These are phyloP conservation scores for Fusarium oxysporum DNA, from an alignment of 2,329 filamentous ascomycete species.

Conservation along the genomic window DNA sequence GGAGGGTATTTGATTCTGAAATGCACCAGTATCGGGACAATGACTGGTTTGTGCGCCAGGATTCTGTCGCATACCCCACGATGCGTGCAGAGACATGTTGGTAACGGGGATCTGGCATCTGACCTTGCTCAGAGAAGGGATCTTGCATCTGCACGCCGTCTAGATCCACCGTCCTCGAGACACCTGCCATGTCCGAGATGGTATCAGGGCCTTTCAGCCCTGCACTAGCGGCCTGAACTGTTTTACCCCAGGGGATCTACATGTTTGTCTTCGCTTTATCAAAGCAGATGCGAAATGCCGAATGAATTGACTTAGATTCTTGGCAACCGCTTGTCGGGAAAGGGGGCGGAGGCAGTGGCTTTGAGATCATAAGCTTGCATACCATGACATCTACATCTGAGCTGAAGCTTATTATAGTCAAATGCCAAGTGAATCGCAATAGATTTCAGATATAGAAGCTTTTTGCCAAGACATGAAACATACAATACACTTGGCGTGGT, in stretches of 20 bases:
- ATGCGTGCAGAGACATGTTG: background rate
- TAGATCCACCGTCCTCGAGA: background rate
- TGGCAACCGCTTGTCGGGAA: background rate
- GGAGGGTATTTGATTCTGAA: background rate
- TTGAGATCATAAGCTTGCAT: background rate
- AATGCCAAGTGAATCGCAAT: background rate
- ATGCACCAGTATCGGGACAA: conserved; percentile 5
- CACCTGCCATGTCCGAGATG: conserved; percentile 18
- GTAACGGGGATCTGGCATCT: background rate
- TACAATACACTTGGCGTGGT: conserved; percentile 2
- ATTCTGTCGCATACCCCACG: background rate
- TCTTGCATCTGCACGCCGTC: conserved; percentile 1
- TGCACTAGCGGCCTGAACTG: conserved; percentile 5
- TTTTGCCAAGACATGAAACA: background rate
- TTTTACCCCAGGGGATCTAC: conserved; percentile 12
- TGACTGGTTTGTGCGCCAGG: conserved; percentile 8
- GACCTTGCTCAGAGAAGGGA: background rate
- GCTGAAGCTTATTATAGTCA: background rate
- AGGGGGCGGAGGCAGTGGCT: background rate
- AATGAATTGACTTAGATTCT: background rate
- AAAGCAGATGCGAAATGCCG: conserved; percentile 24
- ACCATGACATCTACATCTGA: background rate
- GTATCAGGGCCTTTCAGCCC: conserved; percentile 28
- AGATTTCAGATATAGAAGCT: background rate
- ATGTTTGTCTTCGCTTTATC: conserved; percentile 24